Evolutionary conservation across 169 alveolate genomes (phyloP), one percentile per base, ranked within the genome.

Genomic region (Cryptosporidium sp.): DNA sequence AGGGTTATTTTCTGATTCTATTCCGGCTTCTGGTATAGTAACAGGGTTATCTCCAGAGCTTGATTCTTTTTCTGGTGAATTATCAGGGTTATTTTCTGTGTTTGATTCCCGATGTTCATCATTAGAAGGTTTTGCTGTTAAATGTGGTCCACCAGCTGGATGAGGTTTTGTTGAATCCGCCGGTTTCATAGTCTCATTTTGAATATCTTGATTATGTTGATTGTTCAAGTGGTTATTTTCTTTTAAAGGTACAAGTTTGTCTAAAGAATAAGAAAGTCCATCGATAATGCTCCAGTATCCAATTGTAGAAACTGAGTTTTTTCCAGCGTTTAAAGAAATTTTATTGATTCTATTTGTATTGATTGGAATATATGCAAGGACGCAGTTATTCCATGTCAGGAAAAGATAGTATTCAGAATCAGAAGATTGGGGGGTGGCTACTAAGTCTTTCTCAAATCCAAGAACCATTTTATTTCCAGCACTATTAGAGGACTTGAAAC

Each of bases 261-360:
- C 23, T 31, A 33, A 29, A 26, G 70, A 16, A 16, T 12, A 41
- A 8, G 70, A 29, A 62, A 62, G 9, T 29, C 70, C 70, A 26
- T 62, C 50, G 6, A 62, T 62, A 23, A 62, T 62, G 26, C 70
- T 62, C 70, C 70, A 62, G 3, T 62, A 62, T 31, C 70, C 70
- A 26, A 62, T 62, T 62, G 45, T 29, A 12, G 33, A 33, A 3
- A 62, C 14, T 7, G 70, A 33, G 10, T 33, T 5, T 0, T 62
- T 16, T 14, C 45, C 45, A 4, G 37, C 23, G 10, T 16, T 16
- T 5, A 62, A 18, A 33, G 70, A 1, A 62, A 62, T 3, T 14
- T 18, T 62, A 21, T 62, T 14, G 7, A 62, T 62, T 62, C 23
- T 62, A 62, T 29, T 62, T 5, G 70, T 29, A 8, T 62, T 62